Evolutionary conservation across 306 rosid species (phyloP), one percentile per base, ranked within the genome.

Genomic region (Prosopis cineraria): DNA sequence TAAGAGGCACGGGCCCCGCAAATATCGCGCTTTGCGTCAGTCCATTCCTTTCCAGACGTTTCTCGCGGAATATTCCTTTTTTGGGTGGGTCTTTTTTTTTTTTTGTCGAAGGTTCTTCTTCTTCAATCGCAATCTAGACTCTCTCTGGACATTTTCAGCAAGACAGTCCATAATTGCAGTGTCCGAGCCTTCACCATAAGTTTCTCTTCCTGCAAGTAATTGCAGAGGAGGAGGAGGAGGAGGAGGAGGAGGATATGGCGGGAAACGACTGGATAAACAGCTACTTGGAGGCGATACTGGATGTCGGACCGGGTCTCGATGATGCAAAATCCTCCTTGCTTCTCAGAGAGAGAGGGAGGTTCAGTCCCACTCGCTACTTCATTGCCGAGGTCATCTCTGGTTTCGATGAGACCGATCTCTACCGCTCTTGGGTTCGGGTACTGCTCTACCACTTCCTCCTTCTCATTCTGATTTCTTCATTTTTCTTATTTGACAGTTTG

Each of bases 381-480:
- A 97, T 95, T 0, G 98, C 93, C 68, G 99, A 95, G 84, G 98
- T 95, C 78, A 90, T 95, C 84, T 83, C 90, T 9, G 94, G 99
- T 33, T 95, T 89, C 81, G 99, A 95, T 84, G 99, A 95, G 88
- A 93, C 94, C 80, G 99, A 95, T 93, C 98, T 95, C 70, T 79
- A 95, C 47, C 99, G 99, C 78, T 95, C 98, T 0, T 93, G 99
- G 99, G 99, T 95, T 78, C 88, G 89, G 89, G 98, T 94, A 77
- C 25, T 50, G 5, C 50, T 74, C 14, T 6, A 24, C 29, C 0
- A 1, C 30, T n/a, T 37, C 1, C 33, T 43, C 9, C 25, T 17
- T 29, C 12, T 17, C 68, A 30, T 41, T 58, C 20, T 1, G 56
- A 14, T 25, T n/a, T 55, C 13, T 2, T 45, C 36, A 2, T 63